phyloP scores from a whole-genome alignment of 2,329 filamentous ascomycete genomes.

The Trichoderma sp. region DNA sequence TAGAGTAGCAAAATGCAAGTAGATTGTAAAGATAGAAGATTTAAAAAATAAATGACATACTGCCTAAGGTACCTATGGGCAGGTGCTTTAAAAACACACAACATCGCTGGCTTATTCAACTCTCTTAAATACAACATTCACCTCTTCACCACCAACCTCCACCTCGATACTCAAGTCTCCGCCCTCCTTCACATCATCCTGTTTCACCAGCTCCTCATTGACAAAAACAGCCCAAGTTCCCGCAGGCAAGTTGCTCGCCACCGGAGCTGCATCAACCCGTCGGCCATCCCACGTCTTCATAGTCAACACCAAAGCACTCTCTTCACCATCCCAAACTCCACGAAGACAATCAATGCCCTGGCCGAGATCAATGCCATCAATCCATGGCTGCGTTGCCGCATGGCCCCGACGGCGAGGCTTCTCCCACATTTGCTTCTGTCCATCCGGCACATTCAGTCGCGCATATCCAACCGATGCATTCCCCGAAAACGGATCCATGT shows the following conservation, averaged over 20 bases:
- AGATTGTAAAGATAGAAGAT: too few relatives aligned
- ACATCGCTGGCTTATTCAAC: background rate
- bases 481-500: constrained; percentile 39
- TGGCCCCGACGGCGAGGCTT: constrained; percentile 32
- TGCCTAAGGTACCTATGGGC: too few relatives aligned
- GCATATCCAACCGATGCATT: constrained; percentile 40
- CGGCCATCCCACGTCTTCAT: constrained; percentile 17
- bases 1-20: too few relatives aligned
- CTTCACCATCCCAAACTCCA: constrained; percentile 12
- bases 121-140: constrained; percentile 6
- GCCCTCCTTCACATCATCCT: background rate
- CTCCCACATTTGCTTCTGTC: constrained; percentile 39
- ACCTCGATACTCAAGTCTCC: background rate
- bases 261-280: background rate
- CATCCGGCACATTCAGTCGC: constrained; percentile 39
- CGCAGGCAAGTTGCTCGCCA: constrained; percentile 8
- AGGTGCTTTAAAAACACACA: too few relatives aligned
- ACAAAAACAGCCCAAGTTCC: constrained; percentile 17
- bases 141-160: constrained; percentile 3
- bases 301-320: constrained; percentile 6
- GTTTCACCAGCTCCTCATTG: background rate
- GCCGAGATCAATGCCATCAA: constrained; percentile 2
- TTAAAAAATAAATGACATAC: too few relatives aligned
- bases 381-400: constrained; percentile 17
- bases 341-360: constrained; percentile 18